Evolutionary conservation across 1,284 basidiomycete genomes (phyloP).

Genomic region (Trichosporon faecale): DNA sequence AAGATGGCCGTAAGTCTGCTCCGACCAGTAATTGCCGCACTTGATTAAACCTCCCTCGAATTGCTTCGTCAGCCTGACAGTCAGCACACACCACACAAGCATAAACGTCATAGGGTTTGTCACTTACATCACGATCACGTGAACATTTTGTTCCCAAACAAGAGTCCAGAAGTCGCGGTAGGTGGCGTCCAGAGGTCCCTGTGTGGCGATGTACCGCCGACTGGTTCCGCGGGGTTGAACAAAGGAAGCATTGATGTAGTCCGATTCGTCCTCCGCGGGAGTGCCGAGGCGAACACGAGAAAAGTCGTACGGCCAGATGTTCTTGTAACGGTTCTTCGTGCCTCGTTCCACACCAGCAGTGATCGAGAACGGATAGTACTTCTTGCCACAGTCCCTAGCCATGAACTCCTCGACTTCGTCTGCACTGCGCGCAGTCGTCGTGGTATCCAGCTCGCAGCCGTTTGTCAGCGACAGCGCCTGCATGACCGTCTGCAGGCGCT

Average conservation of each 20-base stretch:
- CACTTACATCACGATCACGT: slow-evolving; percentile 66
- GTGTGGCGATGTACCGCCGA: slow-evolving; percentile 88
- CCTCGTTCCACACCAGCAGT: slow-evolving; percentile 95
- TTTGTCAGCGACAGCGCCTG: slow-evolving; percentile 49
- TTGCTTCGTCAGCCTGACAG: slow-evolving; percentile 86
- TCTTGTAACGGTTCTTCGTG: slow-evolving; percentile 80
- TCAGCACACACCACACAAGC: slow-evolving; percentile 62
- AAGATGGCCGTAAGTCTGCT: slow-evolving; percentile 67
- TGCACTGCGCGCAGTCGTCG: slow-evolving; percentile 12
- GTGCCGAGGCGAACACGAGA: slow-evolving; percentile 67
- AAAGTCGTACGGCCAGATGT: slow-evolving; percentile 92
- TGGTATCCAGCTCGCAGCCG: background rate
- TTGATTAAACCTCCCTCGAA: slow-evolving; percentile 84
- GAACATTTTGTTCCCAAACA: slow-evolving; percentile 58
- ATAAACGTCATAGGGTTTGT: slow-evolving; percentile 7
- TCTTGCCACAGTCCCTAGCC: slow-evolving; percentile 14
- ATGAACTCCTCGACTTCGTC: slow-evolving; percentile 32
- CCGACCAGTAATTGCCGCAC: slow-evolving; percentile 87
- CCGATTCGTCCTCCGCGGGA: slow-evolving; percentile 60
- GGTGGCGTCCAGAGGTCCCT: slow-evolving; percentile 87
- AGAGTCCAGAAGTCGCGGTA: slow-evolving; percentile 89
- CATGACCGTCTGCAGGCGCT: slow-evolving; percentile 85
- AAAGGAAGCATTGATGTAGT: slow-evolving; percentile 91
- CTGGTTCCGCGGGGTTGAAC: slow-evolving; percentile 78
- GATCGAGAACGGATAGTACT: slow-evolving; percentile 79